phyloP scores from a whole-genome alignment of 208 protist genomes.

The Trypanosoma melophagium region DNA sequence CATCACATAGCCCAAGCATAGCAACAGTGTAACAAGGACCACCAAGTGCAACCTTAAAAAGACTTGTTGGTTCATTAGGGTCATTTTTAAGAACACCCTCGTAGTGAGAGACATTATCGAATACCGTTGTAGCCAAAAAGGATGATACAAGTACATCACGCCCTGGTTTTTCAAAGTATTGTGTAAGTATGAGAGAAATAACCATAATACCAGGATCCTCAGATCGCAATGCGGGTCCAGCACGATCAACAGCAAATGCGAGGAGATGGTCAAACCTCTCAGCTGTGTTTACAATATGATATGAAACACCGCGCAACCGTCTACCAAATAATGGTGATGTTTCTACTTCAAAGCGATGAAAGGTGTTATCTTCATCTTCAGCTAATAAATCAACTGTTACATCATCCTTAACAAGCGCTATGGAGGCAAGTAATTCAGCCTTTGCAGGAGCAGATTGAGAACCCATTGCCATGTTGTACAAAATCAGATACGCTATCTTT shows the following conservation, averaged over 20 bases:
- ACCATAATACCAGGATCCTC: conserved; percentile 80
- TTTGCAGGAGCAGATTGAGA: conserved; percentile 7
- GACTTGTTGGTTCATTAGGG: conserved; percentile 50
- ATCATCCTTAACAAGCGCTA: conserved; percentile 73
- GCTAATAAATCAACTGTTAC: conserved; percentile 67
- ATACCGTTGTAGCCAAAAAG: conserved; percentile 66
- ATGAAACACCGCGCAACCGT: conserved; percentile 44
- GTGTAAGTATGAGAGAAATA: conserved; percentile 54
- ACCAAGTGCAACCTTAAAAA: conserved; percentile 61
- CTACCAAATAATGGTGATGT: conserved; percentile 53
- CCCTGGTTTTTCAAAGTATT: conserved; percentile 38
- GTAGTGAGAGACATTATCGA: conserved; percentile 77
- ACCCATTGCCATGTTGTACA: conserved; percentile 37
- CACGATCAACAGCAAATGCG: conserved; percentile 64
- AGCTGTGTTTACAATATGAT: conserved; percentile 45
- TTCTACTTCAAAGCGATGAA: conserved; percentile 69
- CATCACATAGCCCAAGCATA: conserved; percentile 67
- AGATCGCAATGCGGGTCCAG: conserved; percentile 60
- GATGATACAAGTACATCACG: conserved; percentile 72
- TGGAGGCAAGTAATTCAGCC: conserved; percentile 71
- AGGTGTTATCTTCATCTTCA: conserved; percentile 43
- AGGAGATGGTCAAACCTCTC: conserved; percentile 73
- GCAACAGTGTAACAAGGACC: conserved; percentile 56
- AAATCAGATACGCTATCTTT: conserved; percentile 55
- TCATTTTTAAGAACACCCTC: conserved; percentile 39